Evolutionary conservation across 169 alveolate species (phyloP).

Genomic region (Perkinsus chesapeaki): DNA sequence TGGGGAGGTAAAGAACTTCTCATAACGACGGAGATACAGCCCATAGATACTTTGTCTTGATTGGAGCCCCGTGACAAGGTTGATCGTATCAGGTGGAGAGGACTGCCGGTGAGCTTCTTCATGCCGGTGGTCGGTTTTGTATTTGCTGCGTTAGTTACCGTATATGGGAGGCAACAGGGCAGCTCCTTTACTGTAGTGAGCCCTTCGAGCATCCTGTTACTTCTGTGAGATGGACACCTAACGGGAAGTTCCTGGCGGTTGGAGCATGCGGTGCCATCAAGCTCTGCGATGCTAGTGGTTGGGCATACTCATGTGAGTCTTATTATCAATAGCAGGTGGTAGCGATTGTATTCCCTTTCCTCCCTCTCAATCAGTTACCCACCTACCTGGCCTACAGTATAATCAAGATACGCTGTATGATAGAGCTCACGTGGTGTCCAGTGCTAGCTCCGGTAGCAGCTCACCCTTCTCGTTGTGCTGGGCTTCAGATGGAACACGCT

Average conservation of each 20-base stretch:
- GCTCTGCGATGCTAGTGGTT: constrained; percentile 73
- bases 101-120: constrained; percentile 46
- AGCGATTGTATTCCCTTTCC: not conserved
- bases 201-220: constrained; percentile 71
- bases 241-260: constrained; percentile 74
- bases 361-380: not conserved
- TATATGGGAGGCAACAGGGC: constrained; percentile 67
- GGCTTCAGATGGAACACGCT: constrained; percentile 67
- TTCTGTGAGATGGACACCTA: constrained; percentile 70
- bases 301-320: constrained; percentile 66
- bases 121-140: not conserved
- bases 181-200: constrained; percentile 53
- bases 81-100: constrained; percentile 60
- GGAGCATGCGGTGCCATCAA: constrained; percentile 70
- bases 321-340: not conserved
- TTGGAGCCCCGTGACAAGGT: constrained; percentile 17
- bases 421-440: constrained; percentile 45
- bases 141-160: constrained; percentile 34
- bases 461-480: constrained; percentile 49
- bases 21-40: not conserved
- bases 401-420: no score
- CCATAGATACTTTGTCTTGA: constrained; percentile 8
- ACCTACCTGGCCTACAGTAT: not conserved
- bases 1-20: not conserved
- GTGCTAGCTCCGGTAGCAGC: not conserved